Evolutionary conservation across 208 protist genomes (phyloP).

Genomic region (Wallacemonas collosoma): DNA sequence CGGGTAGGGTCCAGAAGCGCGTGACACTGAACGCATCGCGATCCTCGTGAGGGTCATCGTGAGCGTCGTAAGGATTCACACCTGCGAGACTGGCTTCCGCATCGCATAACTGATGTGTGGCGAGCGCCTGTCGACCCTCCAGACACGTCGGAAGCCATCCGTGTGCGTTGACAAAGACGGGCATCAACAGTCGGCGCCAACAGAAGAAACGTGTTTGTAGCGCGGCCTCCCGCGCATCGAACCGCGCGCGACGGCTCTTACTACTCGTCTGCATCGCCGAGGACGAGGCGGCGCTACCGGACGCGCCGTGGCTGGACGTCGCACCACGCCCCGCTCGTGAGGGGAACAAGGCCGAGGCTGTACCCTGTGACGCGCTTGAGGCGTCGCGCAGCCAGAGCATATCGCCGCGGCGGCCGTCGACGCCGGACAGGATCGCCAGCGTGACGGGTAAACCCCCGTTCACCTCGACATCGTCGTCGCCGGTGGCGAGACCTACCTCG

Average conservation of each 20-base stretch:
- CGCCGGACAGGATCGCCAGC: not conserved
- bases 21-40: not conserved
- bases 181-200: not conserved
- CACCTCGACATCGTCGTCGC: not conserved
- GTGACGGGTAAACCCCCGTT: conserved; percentile 15
- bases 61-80: not conserved
- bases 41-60: not conserved
- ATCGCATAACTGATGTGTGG: not conserved
- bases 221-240: not conserved
- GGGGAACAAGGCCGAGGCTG: conserved; percentile 4
- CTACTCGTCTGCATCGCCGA: conserved; percentile 14
- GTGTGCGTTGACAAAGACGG: conserved; percentile 1
- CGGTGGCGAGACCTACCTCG: not conserved
- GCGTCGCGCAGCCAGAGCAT: conserved; percentile 5
- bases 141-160: not conserved
- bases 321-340: not conserved
- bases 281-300: not conserved
- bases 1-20: conserved; percentile 4
- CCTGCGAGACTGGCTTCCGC: not conserved
- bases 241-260: conserved; percentile 2
- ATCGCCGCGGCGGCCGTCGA: conserved; percentile 8
- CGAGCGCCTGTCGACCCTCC: conserved; percentile 6
- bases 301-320: not conserved
- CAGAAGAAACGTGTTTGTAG: not conserved
- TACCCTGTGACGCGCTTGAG: not conserved